Conservation (phyloP, 306 rosid genomes). For the Inga laurina region DNA sequence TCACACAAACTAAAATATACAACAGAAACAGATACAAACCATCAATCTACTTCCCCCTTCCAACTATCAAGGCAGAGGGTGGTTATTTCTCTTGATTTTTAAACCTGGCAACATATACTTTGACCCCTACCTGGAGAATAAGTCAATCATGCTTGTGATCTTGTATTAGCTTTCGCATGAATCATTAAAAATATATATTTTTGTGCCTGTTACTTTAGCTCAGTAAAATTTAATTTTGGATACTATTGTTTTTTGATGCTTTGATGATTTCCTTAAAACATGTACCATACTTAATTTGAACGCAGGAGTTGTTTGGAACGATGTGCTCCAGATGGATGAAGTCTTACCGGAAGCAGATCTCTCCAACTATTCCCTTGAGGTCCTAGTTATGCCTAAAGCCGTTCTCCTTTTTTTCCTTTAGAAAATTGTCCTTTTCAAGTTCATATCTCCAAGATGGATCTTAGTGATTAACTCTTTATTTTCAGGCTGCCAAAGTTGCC, state of each 20-base stretch:
- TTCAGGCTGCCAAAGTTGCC: conserved; percentile 65
- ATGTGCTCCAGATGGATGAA: conserved; percentile 71
- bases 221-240: neutral
- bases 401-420: neutral
- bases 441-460: conserved; percentile 21
- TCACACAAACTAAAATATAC: no score
- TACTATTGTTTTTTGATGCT: neutral
- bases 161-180: neutral
- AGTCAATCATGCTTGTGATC: neutral
- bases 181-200: neutral
- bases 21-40: neutral
- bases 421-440: conserved; percentile 10
- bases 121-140: conserved; percentile 10
- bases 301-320: conserved; percentile 71
- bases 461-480: conserved; percentile 28
- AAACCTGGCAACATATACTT: conserved; percentile 11
- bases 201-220: conserved; percentile 1
- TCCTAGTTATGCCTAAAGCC: conserved; percentile 30
- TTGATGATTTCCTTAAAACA: conserved; percentile 16
- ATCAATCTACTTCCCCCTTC: neutral
- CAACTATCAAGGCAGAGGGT: neutral
- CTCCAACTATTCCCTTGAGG: conserved; percentile 69
- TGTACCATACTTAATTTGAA: conserved; percentile 21
- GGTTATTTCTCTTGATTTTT: conserved; percentile 4
- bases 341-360: conserved; percentile 71